A percentile compares a stretch with the other conserved stretches of the same genome.
These are phyloP conservation scores for Schizopora paradoxa DNA, from an alignment of 1,284 basidiomycete genomes.

Conservation along the genomic window DNA sequence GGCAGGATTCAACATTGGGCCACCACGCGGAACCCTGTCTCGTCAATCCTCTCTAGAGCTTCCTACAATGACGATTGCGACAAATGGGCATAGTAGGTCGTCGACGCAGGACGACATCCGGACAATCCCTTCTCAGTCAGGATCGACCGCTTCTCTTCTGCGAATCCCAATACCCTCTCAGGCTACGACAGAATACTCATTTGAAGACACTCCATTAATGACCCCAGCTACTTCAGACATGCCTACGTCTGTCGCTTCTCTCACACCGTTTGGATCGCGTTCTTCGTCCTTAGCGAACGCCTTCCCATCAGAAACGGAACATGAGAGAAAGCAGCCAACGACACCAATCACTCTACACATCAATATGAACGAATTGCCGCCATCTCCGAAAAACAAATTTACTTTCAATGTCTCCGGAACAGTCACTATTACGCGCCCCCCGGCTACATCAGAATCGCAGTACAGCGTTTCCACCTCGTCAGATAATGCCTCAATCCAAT, in stretches of 20 bases:
- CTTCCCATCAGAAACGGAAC: conserved; percentile 18
- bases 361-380: conserved; percentile 72
- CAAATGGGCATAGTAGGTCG: too few species aligned
- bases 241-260: conserved; percentile 52
- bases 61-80: conserved; percentile 20
- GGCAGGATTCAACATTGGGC: conserved; percentile 59
- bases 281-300: conserved; percentile 27
- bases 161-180: conserved; percentile 63
- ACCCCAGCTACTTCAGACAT: conserved; percentile 45
- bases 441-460: conserved; percentile 24
- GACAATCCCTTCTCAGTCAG: conserved; percentile 26
- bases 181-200: conserved; percentile 59
- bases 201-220: conserved; percentile 58
- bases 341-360: conserved; percentile 65
- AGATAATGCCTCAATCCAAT: conserved; percentile 42
- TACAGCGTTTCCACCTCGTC: conserved; percentile 21
- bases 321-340: conserved; percentile 40
- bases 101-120: too few species aligned
- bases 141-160: conserved; percentile 55
- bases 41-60: conserved; percentile 49
- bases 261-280: conserved; percentile 32
- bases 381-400: conserved; percentile 56
- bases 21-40: conserved; percentile 30
- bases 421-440: conserved; percentile 49
- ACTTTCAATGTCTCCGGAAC: conserved; percentile 61